These are phyloP conservation scores for Kalanchoe fedtschenkoi DNA, from an alignment of 164 flowering plant genomes.

Conservation along the genomic window DNA sequence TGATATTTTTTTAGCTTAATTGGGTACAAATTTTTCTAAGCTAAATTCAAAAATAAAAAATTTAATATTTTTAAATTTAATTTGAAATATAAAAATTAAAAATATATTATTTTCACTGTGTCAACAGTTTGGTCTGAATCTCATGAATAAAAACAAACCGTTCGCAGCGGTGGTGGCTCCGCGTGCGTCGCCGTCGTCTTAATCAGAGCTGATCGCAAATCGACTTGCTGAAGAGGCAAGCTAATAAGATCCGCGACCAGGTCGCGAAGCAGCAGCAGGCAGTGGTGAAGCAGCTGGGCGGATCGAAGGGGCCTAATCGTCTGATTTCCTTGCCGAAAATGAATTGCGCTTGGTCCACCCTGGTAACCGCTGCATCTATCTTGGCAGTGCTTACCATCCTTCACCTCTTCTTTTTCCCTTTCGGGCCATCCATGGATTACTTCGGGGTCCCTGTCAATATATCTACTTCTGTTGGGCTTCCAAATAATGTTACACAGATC, in stretches of 20 bases:
- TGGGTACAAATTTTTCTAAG: too few species aligned
- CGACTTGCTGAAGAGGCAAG: conserved; percentile 7
- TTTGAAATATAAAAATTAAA: too few species aligned
- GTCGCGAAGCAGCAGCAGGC: conserved; percentile 9
- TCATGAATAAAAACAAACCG: too few species aligned
- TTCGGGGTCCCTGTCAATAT: neutral
- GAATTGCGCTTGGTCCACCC: conserved; percentile 44
- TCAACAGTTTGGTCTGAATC: too few species aligned
- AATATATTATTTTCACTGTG: too few species aligned
- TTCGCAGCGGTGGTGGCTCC: neutral
- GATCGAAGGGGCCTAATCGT: too few species aligned
- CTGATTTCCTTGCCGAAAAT: too few species aligned
- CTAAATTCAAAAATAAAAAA: too few species aligned
- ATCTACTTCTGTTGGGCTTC: neutral
- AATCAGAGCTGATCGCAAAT: neutral
- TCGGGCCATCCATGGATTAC: neutral
- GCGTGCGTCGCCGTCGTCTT: neutral
- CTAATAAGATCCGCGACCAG: conserved; percentile 4
- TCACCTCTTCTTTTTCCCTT: neutral
- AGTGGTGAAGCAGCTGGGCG: conserved; percentile 62
- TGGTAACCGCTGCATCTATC: neutral
- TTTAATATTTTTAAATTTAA: too few species aligned
- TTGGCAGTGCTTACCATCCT: neutral
- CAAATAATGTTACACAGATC: neutral
- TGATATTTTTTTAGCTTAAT: too few species aligned